Evolutionary conservation across 345 rosid genomes (phyloP).

Genomic region (Dimocarpus longan): DNA sequence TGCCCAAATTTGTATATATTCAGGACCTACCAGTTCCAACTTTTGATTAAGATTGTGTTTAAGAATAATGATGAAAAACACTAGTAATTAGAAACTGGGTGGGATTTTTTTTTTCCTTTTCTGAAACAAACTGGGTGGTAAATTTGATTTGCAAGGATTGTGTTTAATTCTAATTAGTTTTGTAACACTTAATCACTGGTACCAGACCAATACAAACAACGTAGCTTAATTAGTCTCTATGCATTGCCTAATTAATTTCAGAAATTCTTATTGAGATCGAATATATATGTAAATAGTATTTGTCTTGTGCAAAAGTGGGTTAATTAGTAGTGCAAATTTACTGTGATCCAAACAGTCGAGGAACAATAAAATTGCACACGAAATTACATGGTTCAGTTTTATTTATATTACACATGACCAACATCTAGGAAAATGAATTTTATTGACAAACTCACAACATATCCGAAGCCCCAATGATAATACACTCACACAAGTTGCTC

Average conservation of each 20-base stretch:
- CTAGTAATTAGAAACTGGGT: background rate
- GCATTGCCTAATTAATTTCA: background rate
- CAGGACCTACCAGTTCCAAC: background rate
- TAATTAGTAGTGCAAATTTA: background rate
- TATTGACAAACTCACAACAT: no score
- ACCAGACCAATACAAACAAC: background rate
- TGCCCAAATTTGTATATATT: background rate
- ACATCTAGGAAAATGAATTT: no score
- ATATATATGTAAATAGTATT: background rate
- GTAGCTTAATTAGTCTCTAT: background rate
- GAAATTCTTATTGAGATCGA: background rate
- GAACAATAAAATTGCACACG: background rate
- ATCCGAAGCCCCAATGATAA: no score
- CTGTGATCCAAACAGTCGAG: background rate
- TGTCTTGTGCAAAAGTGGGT: background rate
- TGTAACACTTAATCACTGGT: no score
- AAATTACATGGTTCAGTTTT: no score
- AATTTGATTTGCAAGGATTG: background rate
- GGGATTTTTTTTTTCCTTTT: no score
- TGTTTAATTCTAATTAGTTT: no score
- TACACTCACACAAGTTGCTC: no score
- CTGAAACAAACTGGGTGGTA: no score
- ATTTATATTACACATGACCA: no score
- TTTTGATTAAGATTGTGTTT: background rate
- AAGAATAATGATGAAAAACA: background rate